Percentiles rank a stretch among this genome's conserved stretches.
phyloP scores from a whole-genome alignment of 768 basidiomycete genomes.

The Pleurotus platypus region DNA sequence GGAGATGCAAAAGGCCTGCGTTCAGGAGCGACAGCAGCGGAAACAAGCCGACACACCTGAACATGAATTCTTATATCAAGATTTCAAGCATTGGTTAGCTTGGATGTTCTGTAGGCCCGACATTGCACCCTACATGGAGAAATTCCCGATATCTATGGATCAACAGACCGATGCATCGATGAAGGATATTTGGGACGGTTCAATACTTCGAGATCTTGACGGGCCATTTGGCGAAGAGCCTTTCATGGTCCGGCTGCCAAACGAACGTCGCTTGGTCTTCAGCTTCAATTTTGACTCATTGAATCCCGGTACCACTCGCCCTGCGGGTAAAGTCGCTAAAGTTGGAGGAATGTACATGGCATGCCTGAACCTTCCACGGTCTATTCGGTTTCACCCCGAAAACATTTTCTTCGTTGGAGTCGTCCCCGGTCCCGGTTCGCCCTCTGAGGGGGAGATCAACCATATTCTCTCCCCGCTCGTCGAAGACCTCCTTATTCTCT shows the following conservation, averaged over 20 bases:
- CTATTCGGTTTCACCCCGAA: constrained; percentile 14
- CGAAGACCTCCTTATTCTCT: constrained; percentile 21
- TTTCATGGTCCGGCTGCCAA: background rate
- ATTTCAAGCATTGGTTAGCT: background rate
- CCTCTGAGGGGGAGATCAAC: constrained; percentile 20
- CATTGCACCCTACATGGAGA: background rate
- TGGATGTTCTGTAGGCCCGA: background rate
- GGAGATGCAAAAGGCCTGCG: too few species aligned
- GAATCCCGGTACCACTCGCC: background rate
- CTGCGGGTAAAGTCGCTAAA: background rate
- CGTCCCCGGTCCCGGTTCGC: constrained; percentile 33
- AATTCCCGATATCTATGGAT: background rate
- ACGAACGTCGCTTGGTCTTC: background rate
- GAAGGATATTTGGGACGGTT: background rate
- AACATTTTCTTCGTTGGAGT: constrained; percentile 31
- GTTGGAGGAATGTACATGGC: background rate
- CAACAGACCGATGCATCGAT: background rate
- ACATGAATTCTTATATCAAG: background rate
- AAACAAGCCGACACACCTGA: background rate
- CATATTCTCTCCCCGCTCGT: constrained; percentile 22
- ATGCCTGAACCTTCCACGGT: background rate
- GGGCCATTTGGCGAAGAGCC: background rate
- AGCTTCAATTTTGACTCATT: background rate
- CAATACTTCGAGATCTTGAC: background rate
- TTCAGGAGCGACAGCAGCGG: too few species aligned